Conservation (phyloP, 2,329 filamentous ascomycete genomes). For the Ustulina deusta region DNA sequence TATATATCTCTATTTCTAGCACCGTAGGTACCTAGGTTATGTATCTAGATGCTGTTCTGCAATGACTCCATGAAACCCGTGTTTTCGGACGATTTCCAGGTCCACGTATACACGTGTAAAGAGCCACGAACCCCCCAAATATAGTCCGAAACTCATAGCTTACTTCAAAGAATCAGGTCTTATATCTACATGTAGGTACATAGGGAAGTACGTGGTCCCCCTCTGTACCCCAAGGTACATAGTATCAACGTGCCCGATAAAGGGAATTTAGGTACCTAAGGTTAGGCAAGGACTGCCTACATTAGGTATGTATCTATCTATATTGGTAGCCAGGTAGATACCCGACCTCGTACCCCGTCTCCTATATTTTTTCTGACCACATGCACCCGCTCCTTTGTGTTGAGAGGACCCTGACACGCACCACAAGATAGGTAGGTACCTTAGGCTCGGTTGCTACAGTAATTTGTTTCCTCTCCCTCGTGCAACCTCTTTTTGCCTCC, state of each 20-base stretch:
- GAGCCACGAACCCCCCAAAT: too few relatives aligned
- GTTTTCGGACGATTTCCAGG: not conserved
- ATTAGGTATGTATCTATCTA: too few relatives aligned
- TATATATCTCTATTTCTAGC: not conserved
- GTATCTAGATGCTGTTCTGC: too few relatives aligned
- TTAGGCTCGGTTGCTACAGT: not conserved
- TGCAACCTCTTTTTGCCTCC: conserved; percentile 1
- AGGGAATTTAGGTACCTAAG: not conserved
- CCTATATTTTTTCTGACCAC: conserved; percentile 4
- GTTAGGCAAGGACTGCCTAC: too few relatives aligned
- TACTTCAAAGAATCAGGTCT: too few relatives aligned
- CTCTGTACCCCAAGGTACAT: too few relatives aligned
- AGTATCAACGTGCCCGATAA: not conserved
- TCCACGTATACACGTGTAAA: not conserved
- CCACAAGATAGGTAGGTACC: not conserved
- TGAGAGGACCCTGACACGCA: not conserved
- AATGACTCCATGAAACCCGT: not conserved
- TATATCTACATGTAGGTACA: too few relatives aligned
- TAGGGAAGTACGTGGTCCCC: too few relatives aligned
- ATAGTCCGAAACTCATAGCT: not conserved
- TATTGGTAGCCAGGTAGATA: not conserved
- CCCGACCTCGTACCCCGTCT: too few relatives aligned
- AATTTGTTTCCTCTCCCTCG: not conserved
- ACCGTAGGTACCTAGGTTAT: too few relatives aligned
- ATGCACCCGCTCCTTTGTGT: not conserved